These are phyloP conservation scores for Colletotrichum orbiculare DNA, from an alignment of 2,329 filamentous ascomycete species.

Conservation along the genomic window DNA sequence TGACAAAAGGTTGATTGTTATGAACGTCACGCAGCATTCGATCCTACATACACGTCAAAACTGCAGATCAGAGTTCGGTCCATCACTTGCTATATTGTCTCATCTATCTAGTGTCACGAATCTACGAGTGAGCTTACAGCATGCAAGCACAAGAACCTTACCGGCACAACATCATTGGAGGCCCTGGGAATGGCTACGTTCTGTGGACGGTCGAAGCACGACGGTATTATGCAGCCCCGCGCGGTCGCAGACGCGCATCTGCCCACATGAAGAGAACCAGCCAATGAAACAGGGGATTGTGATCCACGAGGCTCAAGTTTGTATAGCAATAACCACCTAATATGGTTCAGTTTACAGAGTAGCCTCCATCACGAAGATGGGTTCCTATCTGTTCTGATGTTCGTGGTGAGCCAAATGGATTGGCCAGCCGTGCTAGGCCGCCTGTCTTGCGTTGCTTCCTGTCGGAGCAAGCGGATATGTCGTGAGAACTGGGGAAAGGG, in stretches of 20 bases:
- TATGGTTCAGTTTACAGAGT: slow-evolving; percentile 22
- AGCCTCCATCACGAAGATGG: slow-evolving; percentile 27
- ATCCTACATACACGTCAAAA: background rate
- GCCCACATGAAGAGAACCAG: slow-evolving; percentile 9
- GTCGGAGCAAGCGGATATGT: slow-evolving; percentile 27
- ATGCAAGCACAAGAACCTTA: slow-evolving; percentile 14
- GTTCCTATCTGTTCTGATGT: slow-evolving; percentile 13
- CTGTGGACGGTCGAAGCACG: slow-evolving; percentile 15
- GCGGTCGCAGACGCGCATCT: background rate
- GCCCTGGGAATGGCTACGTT: slow-evolving; percentile 26
- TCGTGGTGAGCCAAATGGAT: slow-evolving; percentile 28
- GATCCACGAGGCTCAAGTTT: slow-evolving; percentile 27
- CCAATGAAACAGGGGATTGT: slow-evolving; percentile 5
- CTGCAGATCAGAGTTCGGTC: background rate
- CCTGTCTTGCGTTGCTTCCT: slow-evolving; percentile 18
- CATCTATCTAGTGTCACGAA: slow-evolving; percentile 27
- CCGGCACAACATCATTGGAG: background rate
- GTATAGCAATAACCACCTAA: slow-evolving; percentile 35
- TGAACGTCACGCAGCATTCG: background rate
- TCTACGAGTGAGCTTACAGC: slow-evolving; percentile 31
- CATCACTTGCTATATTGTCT: slow-evolving; percentile 34
- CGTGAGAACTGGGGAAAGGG: slow-evolving; percentile 14
- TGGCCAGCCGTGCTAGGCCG: slow-evolving; percentile 18
- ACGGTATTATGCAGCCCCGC: slow-evolving; percentile 13
- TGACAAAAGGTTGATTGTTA: too few species aligned